phyloP scores from a whole-genome alignment of 2,329 filamentous ascomycete genomes.

The Trichoderma asperellum region DNA sequence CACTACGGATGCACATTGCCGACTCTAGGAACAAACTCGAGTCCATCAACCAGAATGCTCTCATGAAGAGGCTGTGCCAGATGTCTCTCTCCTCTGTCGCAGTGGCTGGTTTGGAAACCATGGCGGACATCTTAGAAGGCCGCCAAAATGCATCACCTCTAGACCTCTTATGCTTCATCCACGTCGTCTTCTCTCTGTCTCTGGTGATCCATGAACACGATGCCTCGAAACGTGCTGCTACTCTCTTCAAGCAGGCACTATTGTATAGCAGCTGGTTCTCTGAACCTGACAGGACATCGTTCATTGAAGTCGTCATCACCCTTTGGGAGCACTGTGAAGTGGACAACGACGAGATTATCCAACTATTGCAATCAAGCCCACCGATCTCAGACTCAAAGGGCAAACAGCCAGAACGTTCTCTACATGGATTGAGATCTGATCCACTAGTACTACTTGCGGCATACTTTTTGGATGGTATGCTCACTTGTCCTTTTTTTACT shows the following conservation, averaged over 20 bases:
- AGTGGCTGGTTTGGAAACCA: conserved; percentile 46
- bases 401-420: conserved; percentile 43
- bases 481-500: not conserved
- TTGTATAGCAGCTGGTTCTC: conserved; percentile 49
- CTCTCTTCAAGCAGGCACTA: conserved; percentile 54
- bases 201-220: conserved; percentile 51
- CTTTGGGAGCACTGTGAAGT: conserved; percentile 55
- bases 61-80: conserved; percentile 47
- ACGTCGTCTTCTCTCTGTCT: conserved; percentile 56
- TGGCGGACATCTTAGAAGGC: conserved; percentile 48
- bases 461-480: conserved; percentile 57
- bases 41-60: conserved; percentile 45
- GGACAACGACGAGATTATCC: conserved; percentile 37
- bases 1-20: conserved; percentile 51
- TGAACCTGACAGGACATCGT: conserved; percentile 43
- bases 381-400: conserved; percentile 44
- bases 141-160: conserved; percentile 45
- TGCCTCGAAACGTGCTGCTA: conserved; percentile 40
- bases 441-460: conserved; percentile 48
- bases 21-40: conserved; percentile 51
- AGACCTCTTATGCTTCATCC: conserved; percentile 55
- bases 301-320: conserved; percentile 48
- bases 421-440: conserved; percentile 37
- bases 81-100: conserved; percentile 48
- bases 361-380: conserved; percentile 35